Conservation (phyloP, 2,329 filamentous ascomycete genomes). For the Cercospora sojina region DNA sequence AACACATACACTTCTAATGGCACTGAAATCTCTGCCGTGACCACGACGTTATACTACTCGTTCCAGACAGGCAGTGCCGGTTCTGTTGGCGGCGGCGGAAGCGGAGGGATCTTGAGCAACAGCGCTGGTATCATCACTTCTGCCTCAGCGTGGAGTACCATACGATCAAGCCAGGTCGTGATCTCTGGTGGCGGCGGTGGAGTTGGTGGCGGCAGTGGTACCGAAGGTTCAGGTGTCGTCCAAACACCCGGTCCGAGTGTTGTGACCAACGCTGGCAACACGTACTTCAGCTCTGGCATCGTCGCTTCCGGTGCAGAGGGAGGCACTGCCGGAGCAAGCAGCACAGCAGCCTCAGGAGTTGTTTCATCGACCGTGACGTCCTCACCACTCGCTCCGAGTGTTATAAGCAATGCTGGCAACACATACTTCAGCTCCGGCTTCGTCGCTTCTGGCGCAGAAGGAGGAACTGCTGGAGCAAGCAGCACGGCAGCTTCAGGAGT, state of each 20-base stretch:
- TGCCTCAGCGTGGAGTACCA: slow-evolving; percentile 22
- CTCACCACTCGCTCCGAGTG: slow-evolving; percentile 12
- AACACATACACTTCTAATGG: slow-evolving; percentile 28
- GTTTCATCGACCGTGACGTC: slow-evolving; percentile 12
- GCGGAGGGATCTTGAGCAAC: slow-evolving; percentile 20
- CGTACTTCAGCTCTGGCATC: slow-evolving; percentile 28
- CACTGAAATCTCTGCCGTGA: slow-evolving; percentile 28
- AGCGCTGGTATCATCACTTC: slow-evolving; percentile 28
- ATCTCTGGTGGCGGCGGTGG: slow-evolving; percentile 22
- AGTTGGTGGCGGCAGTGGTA: slow-evolving; percentile 19
- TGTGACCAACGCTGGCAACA: slow-evolving; percentile 25
- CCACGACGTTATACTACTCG: slow-evolving; percentile 29
- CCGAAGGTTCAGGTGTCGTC: slow-evolving; percentile 18
- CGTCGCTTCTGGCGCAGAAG: slow-evolving; percentile 22
- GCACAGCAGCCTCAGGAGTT: slow-evolving; percentile 17
- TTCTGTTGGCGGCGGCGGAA: slow-evolving; percentile 22
- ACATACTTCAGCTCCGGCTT: slow-evolving; percentile 30
- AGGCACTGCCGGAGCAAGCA: slow-evolving; percentile 21
- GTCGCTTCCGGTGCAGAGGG: slow-evolving; percentile 23
- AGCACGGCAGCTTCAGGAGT: slow-evolving; percentile 20
- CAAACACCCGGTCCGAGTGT: slow-evolving; percentile 22
- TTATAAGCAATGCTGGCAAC: slow-evolving; percentile 23
- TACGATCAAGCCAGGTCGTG: slow-evolving; percentile 25
- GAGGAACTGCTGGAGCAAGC: slow-evolving; percentile 20
- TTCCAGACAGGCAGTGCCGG: slow-evolving; percentile 28